Base-by-base conservation (phyloP, 2,329 filamentous ascomycete species). In the Fusarium abutilonis region DNA sequence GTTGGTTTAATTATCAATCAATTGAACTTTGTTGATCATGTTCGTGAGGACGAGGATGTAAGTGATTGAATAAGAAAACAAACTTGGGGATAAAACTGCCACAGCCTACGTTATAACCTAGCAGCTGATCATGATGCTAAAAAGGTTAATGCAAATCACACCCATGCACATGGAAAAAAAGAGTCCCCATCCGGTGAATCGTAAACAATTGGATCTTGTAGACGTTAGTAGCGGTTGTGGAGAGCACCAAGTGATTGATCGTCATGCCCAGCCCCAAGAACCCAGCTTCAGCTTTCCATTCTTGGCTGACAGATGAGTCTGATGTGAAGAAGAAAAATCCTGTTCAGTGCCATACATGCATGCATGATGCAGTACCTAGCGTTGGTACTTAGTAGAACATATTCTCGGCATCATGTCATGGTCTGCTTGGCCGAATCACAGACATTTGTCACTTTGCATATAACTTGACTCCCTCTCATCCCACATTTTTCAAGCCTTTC, bases 371-470 rank as follows among this genome's bases (percentile, higher is more conserved):
- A 26, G 23, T 8, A 26, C 23, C 6, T 26, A 26, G 23, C 23
- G 19, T 19, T 19, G 19, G 19, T n/a, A n/a, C n/a, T n/a, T n/a
- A n/a, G n/a, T n/a, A 23, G 21, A 23, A 23, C 21, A 23, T 23
- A 8, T 8, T 26, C 36, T 34, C 31, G 31, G 41, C 49, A 63
- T 54, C 51, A 66, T 60, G 63, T 43, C 59, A 66, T 66, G 53
- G 29, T 48, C 26, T 53, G 32, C 61, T 65, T 59, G 43, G 63
- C 56, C 55, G 41, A 46, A 48, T 44, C 52, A 52, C 39, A 43
- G 26, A 45, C 32, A 35, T 46, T 15, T 34, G 56, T 26, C 11
- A 10, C 39, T 50, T 4, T 39, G 36, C 8, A 29, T 50, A 46
- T 54, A 48, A 44, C 29, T 51, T 39, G 47, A 43, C 15, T 15